Evolutionary conservation across 2,329 filamentous ascomycete species (phyloP), one percentile per base, ranked within the genome.

Genomic region (Fusarium kyushuense): DNA sequence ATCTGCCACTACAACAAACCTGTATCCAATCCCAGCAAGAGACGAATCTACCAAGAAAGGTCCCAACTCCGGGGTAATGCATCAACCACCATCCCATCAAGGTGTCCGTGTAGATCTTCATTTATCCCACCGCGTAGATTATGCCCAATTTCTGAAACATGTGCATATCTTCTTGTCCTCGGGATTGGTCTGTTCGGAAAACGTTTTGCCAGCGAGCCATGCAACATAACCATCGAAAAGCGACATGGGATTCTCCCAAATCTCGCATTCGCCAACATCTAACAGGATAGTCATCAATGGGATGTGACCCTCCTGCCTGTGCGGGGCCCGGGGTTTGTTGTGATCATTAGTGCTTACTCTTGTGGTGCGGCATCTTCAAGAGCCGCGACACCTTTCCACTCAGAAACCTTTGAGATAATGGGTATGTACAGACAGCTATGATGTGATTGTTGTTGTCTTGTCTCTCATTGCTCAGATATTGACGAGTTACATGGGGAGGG

Each of bases 271-370:
- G 23, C 3, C 9, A 42, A 21, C 40, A 17, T 53, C 38, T 58
- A 27, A 59, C 40, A 54, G 62, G 59, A 55, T 19, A 40, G 54
- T 14, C 21, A 17, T 25, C 13, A 17, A 61, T 62, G 42, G 45
- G 45, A 67, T 63, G 63, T 38, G 46, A 63, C 63, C 42, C 57
- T 61, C 46, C 35, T 25, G 7, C 23, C 27, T 27, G 35, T 38
- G 35, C 12, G 35, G 35, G 35, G 32, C 14, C 14, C 16, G 16
- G 32, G 32, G 32, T 17, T 33, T 33, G 32, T 9, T 33, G 32
- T 32, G 14, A 16, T 32, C 30, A 16, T 58, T 67, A 68, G 65
- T 67, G 65, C 65, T 67, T 67, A 67, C 63, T 49, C 48, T 45
- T 45, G 43, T 43, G 16, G 19, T 33, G 35, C 19, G 14, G 21